These are phyloP conservation scores for Arthroderma sp. DNA, from an alignment of 2,329 filamentous ascomycete species.

Conservation along the genomic window DNA sequence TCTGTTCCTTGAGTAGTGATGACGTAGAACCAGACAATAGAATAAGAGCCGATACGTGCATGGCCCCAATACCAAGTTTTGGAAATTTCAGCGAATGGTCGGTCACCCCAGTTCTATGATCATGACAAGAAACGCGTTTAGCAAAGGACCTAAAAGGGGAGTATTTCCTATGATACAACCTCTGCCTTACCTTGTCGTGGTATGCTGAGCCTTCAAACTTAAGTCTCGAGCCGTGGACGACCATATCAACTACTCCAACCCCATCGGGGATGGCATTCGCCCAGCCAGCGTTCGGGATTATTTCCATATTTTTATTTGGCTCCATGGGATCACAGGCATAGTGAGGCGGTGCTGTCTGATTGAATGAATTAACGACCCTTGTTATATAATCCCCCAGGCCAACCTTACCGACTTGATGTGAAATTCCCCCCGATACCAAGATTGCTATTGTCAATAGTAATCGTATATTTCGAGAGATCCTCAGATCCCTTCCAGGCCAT, in stretches of 20 bases:
- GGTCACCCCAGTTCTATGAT: constrained; percentile 31
- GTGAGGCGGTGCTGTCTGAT: constrained; percentile 2
- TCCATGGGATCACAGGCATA: constrained; percentile 2
- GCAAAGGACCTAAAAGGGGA: not conserved
- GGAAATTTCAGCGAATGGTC: constrained; percentile 21
- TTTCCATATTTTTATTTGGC: constrained; percentile 9
- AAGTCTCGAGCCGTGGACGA: constrained; percentile 18
- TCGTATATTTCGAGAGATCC: constrained; percentile 9
- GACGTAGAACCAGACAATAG: constrained; percentile 33
- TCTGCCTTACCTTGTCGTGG: constrained; percentile 30
- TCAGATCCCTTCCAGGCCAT: constrained; percentile 9
- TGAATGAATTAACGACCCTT: not conserved
- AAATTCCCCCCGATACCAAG: constrained; percentile 9
- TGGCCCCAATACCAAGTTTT: constrained; percentile 35
- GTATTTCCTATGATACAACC: no score
- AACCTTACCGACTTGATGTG: constrained; percentile 6
- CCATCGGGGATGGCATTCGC: constrained; percentile 26
- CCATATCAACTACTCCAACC: constrained; percentile 18
- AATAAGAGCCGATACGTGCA: constrained; percentile 29
- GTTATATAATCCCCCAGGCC: not conserved
- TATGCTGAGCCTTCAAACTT: constrained; percentile 29
- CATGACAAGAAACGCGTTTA: not conserved
- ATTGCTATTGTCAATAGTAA: constrained; percentile 5
- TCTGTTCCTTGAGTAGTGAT: constrained; percentile 8
- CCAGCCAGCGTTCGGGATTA: constrained; percentile 28